phyloP scores from a whole-genome alignment of 176 grass and related monocot species.

The Miscanthus lutarioriparius region DNA sequence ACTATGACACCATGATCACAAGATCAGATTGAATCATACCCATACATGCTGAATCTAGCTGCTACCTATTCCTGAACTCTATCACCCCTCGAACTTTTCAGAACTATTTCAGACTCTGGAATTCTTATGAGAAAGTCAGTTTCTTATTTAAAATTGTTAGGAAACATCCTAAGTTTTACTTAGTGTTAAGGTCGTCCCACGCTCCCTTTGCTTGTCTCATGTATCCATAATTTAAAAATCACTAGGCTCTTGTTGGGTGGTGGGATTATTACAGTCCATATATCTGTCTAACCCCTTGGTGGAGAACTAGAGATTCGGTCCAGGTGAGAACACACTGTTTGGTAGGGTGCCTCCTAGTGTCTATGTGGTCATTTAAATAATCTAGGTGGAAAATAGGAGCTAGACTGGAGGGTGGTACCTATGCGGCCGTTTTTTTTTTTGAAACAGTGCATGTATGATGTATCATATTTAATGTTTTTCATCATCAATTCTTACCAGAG shows the following conservation, averaged over 20 bases:
- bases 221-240: background rate
- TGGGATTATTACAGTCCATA: background rate
- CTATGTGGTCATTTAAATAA: background rate
- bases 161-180: background rate
- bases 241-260: background rate
- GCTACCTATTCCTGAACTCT: background rate
- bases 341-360: background rate
- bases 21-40: background rate
- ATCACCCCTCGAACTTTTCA: background rate
- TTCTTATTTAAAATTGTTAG: background rate
- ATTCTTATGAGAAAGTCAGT: background rate
- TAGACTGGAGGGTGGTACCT: background rate
- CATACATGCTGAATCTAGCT: background rate
- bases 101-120: background rate
- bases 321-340: background rate
- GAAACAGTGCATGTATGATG: background rate
- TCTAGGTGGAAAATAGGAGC: background rate
- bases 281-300: background rate
- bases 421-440: background rate
- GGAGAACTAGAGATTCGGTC: background rate
- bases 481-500: slow-evolving; percentile 10
- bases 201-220: background rate
- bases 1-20: background rate
- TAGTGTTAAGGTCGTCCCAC: background rate
- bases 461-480: slow-evolving; percentile 12